Evolutionary conservation across 305 asterid species (phyloP).

Genomic region (Ajuga reptans): DNA sequence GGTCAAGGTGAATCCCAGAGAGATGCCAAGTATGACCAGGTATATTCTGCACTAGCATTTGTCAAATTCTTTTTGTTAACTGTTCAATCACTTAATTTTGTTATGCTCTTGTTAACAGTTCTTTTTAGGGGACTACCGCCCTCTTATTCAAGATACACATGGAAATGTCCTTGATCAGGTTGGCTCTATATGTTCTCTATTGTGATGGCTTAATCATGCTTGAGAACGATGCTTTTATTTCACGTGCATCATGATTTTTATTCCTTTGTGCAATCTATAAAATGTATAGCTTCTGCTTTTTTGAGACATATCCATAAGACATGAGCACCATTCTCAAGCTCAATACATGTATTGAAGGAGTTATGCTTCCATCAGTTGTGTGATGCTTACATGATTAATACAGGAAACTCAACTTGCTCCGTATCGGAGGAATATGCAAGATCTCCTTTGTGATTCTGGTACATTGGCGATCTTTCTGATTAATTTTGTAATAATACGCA

Average conservation of each 20-base stretch:
- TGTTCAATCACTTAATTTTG: slow-evolving; percentile 24
- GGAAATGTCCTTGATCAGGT: slow-evolving; percentile 98
- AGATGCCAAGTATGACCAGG: slow-evolving; percentile 97
- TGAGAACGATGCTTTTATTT: slow-evolving; percentile 5
- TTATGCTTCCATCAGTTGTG: slow-evolving; percentile 11
- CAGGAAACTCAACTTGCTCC: slow-evolving; percentile 99
- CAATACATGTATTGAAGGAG: not conserved
- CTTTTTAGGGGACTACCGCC: slow-evolving; percentile 94
- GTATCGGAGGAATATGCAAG: slow-evolving; percentile 91
- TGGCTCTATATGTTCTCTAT: slow-evolving; percentile 6
- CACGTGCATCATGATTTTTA: not conserved
- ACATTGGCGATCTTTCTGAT: slow-evolving; percentile 15
- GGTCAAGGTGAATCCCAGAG: slow-evolving; percentile 96
- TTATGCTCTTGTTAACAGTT: slow-evolving; percentile 52
- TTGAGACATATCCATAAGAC: not conserved
- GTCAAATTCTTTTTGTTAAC: not conserved
- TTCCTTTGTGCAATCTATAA: not conserved
- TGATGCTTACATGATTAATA: slow-evolving; percentile 23
- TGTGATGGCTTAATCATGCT: not conserved
- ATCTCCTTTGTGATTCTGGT: slow-evolving; percentile 97
- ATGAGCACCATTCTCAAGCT: not conserved
- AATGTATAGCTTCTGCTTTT: not conserved
- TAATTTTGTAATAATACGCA: slow-evolving; percentile 6
- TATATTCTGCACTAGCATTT: slow-evolving; percentile 19
- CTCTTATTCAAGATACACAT: slow-evolving; percentile 81